phyloP scores from a whole-genome alignment of 176 grass and related monocot species.

The Calamus simplicifolius region DNA sequence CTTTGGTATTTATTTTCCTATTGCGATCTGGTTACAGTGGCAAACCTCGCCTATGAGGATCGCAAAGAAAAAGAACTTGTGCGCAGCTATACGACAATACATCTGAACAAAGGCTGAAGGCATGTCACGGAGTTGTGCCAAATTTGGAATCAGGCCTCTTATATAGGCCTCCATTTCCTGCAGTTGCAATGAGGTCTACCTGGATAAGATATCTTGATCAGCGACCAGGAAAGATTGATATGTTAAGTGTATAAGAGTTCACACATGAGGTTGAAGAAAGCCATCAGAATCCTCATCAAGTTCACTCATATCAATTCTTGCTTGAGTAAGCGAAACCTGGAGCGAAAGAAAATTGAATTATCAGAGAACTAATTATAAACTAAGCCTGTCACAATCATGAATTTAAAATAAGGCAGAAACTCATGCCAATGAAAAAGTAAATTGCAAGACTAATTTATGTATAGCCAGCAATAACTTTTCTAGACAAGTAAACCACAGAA shows the following conservation, averaged over 20 bases:
- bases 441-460: too few relatives aligned
- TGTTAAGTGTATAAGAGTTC: slow-evolving; percentile 16
- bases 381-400: too few relatives aligned
- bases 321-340: slow-evolving; percentile 99
- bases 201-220: slow-evolving; percentile 26
- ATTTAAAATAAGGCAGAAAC: too few relatives aligned
- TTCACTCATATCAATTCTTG: slow-evolving; percentile 99
- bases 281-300: slow-evolving; percentile 99
- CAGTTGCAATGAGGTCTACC: slow-evolving; percentile 9
- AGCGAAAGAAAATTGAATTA: slow-evolving; percentile 6
- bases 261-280: slow-evolving; percentile 97
- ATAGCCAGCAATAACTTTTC: too few relatives aligned
- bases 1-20: too few relatives aligned
- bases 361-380: too few relatives aligned
- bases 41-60: slow-evolving; percentile 84
- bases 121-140: slow-evolving; percentile 93
- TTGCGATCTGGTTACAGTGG: background rate
- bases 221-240: background rate
- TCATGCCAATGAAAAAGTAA: too few relatives aligned
- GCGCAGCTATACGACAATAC: slow-evolving; percentile 99
- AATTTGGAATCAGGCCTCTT: slow-evolving; percentile 92
- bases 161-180: slow-evolving; percentile 99
- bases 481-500: too few relatives aligned
- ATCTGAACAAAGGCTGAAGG: slow-evolving; percentile 86
- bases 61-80: slow-evolving; percentile 99